Conservation (phyloP, 257 asterid species). For the Euphrasia confusa region DNA sequence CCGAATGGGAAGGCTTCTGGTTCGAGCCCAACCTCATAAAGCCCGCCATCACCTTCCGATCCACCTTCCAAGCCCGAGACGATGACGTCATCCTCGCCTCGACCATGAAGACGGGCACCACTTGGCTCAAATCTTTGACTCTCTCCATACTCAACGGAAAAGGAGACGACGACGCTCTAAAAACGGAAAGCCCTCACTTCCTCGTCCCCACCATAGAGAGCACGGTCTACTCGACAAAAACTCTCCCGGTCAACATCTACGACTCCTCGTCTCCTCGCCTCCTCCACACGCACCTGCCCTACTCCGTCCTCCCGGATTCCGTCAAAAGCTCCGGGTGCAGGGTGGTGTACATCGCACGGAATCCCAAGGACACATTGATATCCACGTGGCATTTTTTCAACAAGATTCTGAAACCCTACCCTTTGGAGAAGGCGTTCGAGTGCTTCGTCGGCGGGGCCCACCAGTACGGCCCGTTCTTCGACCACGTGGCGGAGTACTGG, state of each 20-base stretch:
- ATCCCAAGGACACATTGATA: slow-evolving; percentile 36
- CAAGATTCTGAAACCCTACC: slow-evolving; percentile 18
- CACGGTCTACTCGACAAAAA: slow-evolving; percentile 22
- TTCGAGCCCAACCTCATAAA: slow-evolving; percentile 13
- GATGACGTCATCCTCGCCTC: slow-evolving; percentile 21
- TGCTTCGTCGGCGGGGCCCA: slow-evolving; percentile 32
- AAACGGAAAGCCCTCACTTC: slow-evolving; percentile 27
- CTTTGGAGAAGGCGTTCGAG: slow-evolving; percentile 27
- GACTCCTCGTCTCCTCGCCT: slow-evolving; percentile 28
- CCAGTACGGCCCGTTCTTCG: slow-evolving; percentile 33
- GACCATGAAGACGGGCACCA: slow-evolving; percentile 14
- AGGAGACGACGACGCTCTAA: slow-evolving; percentile 13
- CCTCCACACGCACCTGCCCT: slow-evolving; percentile 33
- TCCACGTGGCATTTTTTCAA: slow-evolving; percentile 37
- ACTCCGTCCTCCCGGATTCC: slow-evolving; percentile 25
- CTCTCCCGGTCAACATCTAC: slow-evolving; percentile 1
- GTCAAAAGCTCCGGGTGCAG: slow-evolving; percentile 26
- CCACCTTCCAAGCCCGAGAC: slow-evolving; percentile 22
- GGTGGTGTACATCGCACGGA: slow-evolving; percentile 35
- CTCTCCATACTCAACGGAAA: slow-evolving; percentile 23
- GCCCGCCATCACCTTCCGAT: slow-evolving; percentile 17
- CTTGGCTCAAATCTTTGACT: slow-evolving; percentile 20
- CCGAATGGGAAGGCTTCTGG: slow-evolving; percentile 22
- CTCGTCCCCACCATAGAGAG: slow-evolving; percentile 33
- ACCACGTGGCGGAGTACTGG: slow-evolving; percentile 38